Percentiles rank a stretch among this genome's conserved stretches.
These are phyloP conservation scores for Mortierella alpina DNA, from an alignment of 192 early-diverging fungal genomes.

Conservation along the genomic window DNA sequence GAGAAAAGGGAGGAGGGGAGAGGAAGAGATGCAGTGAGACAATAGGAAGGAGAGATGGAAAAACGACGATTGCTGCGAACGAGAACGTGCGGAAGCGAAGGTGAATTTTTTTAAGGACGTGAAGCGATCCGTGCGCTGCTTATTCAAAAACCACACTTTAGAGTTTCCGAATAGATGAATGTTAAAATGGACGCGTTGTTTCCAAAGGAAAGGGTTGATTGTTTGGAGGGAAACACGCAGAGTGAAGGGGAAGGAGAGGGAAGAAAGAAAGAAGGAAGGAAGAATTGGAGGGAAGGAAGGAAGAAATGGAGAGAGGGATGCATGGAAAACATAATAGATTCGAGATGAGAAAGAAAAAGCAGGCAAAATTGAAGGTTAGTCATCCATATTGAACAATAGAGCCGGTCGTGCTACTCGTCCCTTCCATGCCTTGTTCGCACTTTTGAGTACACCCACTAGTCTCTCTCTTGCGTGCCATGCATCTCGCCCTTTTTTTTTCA, in stretches of 20 bases:
- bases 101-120: too few relatives aligned
- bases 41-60: not conserved
- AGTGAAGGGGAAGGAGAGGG: not conserved
- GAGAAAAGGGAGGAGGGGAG: not conserved
- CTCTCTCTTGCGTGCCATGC: not conserved
- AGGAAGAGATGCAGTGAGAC: not conserved
- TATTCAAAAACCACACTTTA: conserved; percentile 1
- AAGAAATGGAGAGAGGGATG: not conserved
- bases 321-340: not conserved
- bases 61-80: not conserved
- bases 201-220: not conserved
- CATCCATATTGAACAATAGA: too few relatives aligned
- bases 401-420: too few relatives aligned
- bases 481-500: not conserved
- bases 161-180: not conserved
- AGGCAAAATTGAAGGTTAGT: not conserved
- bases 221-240: not conserved
- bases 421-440: too few relatives aligned
- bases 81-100: too few relatives aligned
- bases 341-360: not conserved
- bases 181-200: not conserved
- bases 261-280: not conserved
- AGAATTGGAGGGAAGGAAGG: not conserved
- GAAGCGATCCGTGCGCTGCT: conserved; percentile 16
- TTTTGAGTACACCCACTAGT: not conserved